Base-by-base conservation (phyloP, 306 rosid species). In the Corylus americana region DNA sequence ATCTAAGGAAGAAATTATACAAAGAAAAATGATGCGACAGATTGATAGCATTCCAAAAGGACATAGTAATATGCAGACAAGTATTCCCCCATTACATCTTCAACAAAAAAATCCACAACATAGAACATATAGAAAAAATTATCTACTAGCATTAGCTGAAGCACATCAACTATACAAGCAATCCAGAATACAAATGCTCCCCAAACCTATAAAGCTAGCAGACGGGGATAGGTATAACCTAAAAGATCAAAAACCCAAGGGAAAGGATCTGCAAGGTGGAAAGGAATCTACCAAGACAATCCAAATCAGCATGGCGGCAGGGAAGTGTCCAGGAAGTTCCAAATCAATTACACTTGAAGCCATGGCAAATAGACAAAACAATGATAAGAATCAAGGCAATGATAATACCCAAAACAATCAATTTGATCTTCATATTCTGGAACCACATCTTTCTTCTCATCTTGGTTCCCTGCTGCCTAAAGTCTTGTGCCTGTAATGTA, bases 391-490 rank as follows among this genome's bases (percentile, higher is more conserved):
- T 11, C 79, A 92, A 80, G 47, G 88, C 89, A 47, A 93, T 1
- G 70, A 77, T 35, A 25, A 93, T 90, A 13, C 89, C 96, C 48
- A 87, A 82, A 76, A 88, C 96, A 69, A 91, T 83, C 90, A 95
- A 80, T 81, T 95, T 95, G 4, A 95, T 86, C 92, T 95, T 95
- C 98, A 95, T 95, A 74, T 95, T 95, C 76, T 92, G 84, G 73
- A 86, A 18, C 99, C 99, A 95, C 99, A 95, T 95, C 90, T 91
- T 93, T 85, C 91, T 85, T 81, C 89, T 95, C 87, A 91, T 64
- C 84, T 91, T 87, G 20, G 93, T 89, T 54, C 98, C 99, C 29
- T 86, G 87, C 20, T 74, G 85, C 85, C 86, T 88, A 81, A 91
- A 95, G 81, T 95, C 98, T 80, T 93, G 90, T 58, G 99, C 99